Conservation (phyloP, 495 filamentous ascomycete species). For the Penicillium soppii region DNA sequence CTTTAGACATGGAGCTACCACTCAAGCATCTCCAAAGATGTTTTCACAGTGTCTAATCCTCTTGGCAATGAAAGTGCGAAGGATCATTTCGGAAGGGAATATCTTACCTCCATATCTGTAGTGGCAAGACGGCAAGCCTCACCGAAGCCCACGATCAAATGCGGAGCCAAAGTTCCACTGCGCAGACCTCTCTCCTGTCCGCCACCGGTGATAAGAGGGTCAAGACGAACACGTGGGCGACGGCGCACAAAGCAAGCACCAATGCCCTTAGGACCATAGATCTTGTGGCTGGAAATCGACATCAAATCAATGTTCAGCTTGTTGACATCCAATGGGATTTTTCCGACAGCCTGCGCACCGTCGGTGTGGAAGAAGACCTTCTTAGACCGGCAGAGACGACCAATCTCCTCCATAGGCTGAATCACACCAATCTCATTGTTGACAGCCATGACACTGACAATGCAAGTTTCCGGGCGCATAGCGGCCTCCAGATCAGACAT, state of each 20-base stretch:
- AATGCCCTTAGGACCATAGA: conserved; percentile 96
- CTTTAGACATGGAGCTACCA: conserved; percentile 37
- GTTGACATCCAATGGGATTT: conserved; percentile 95
- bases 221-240: conserved; percentile 86
- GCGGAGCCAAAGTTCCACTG: conserved; percentile 89
- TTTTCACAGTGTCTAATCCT: conserved; percentile 57
- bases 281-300: conserved; percentile 99
- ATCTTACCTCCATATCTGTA: conserved; percentile 82
- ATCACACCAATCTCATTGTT: conserved; percentile 99
- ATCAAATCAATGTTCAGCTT: conserved; percentile 96
- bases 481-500: conserved; percentile 86
- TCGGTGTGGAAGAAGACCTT: conserved; percentile 99
- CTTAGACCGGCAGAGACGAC: conserved; percentile 82
- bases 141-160: conserved; percentile 87
- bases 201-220: conserved; percentile 94
- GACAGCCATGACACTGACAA: conserved; percentile 97
- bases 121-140: conserved; percentile 91
- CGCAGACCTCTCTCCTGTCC: conserved; percentile 93
- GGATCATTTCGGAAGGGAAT: background rate
- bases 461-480: conserved; percentile 83
- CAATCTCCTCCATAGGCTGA: conserved; percentile 91
- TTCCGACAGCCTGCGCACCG: conserved; percentile 92
- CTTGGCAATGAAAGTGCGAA: conserved; percentile 12
- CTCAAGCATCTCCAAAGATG: conserved; percentile 53
- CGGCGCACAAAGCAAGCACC: conserved; percentile 94